Base-by-base conservation (phyloP, 805 yeast species). In the Vanderwaltozyma yarrowii region DNA sequence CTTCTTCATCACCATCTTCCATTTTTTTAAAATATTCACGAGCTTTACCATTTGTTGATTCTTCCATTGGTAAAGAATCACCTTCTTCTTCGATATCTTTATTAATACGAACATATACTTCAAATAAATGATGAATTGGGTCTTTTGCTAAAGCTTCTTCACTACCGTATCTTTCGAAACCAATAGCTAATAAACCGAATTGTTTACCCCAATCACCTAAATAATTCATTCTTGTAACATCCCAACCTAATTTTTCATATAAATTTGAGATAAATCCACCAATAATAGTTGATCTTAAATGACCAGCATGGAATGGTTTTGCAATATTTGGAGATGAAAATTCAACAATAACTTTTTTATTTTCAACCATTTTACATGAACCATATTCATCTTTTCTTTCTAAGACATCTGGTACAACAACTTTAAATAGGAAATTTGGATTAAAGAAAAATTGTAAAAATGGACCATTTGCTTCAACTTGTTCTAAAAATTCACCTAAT, bases 161-260 rank as follows among this genome's bases (percentile, higher is more conserved):
- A 45, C 71, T 64, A 35, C 99, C 99, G 58, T 82, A 92, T 55
- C 74, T 77, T 40, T 76, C 74, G 62, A 80, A 92, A 33, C 96
- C 99, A 45, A 92, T 81, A 19, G 97, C 98, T 50, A 92, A 71
- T 33, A 92, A 62, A 63, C 98, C 99, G 56, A 89, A 92, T 69
- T 92, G 99, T 66, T 92, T 92, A 41, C 99, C 99, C 98, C 98
- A 92, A 66, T 92, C 99, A 55, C 99, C 99, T 49, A 92, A 71
- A 64, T 92, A 92, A 70, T 92, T 92, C 69, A 89, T 72, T 66
- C 96, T 76, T 49, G 73, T 65, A 32, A 92, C 98, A n/a, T 85
- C 74, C 84, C 89, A 92, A 33, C 97, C 98, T 41, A 80, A 69
- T 49, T 76, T 78, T 65, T 87, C 96, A 59, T 92, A 84, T 60